phyloP scores from a whole-genome alignment of 192 early-diverging fungal genomes.

The Backusella morwellensis region DNA sequence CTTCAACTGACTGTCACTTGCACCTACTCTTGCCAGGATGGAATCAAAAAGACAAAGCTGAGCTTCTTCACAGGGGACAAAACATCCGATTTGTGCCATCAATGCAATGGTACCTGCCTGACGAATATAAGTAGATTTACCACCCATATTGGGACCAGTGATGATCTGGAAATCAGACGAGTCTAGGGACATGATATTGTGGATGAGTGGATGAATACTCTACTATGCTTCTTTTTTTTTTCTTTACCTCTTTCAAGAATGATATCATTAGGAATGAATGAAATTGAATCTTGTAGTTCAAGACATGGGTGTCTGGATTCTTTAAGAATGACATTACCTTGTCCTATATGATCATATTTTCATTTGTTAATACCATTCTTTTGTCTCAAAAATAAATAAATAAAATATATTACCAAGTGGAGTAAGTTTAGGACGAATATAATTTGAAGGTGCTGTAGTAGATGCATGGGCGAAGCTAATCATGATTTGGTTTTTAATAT shows the following conservation, averaged over 20 bases:
- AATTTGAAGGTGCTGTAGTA: conserved; percentile 80
- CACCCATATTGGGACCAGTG: conserved; percentile 98
- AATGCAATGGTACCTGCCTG: conserved; percentile 91
- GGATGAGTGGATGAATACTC: neutral
- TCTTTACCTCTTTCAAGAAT: conserved; percentile 60
- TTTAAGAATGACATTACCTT: conserved; percentile 66
- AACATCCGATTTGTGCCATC: conserved; percentile 94
- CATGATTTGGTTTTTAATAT: neutral
- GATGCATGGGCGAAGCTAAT: conserved; percentile 84
- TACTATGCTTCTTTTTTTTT: neutral
- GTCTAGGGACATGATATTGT: conserved; percentile 25
- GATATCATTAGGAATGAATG: conserved; percentile 95
- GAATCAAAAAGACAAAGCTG: conserved; percentile 79
- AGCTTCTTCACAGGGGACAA: conserved; percentile 86
- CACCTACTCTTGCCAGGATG: conserved; percentile 90
- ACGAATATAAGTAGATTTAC: conserved; percentile 96
- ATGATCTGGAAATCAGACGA: conserved; percentile 83
- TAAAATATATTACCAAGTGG: conserved; percentile 38
- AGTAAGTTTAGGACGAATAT: conserved; percentile 72
- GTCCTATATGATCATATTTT: conserved; percentile 33
- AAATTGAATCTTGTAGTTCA: conserved; percentile 87
- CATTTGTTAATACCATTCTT: neutral
- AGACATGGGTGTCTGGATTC: conserved; percentile 89
- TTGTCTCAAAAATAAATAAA: neutral
- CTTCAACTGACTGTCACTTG: conserved; percentile 89